phyloP scores from a whole-genome alignment of 2,329 filamentous ascomycete genomes.

The Diaporthe eres region DNA sequence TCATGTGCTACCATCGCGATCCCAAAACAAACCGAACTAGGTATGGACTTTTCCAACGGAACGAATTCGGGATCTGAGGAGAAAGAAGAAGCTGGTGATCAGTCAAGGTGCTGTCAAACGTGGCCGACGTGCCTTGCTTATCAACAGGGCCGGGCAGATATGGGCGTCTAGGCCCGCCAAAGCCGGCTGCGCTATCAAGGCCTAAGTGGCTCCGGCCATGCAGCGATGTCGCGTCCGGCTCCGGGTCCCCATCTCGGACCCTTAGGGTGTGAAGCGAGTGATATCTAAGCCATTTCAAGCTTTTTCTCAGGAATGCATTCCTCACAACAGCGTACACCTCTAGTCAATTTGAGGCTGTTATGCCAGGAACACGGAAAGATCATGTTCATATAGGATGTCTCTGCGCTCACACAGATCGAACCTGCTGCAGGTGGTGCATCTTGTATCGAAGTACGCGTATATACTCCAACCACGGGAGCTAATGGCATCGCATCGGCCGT shows the following conservation, averaged over 20 bases:
- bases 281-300: not conserved
- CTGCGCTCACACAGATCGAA: not conserved
- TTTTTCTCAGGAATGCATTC: not conserved
- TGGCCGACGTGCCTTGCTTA: not conserved
- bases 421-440: not conserved
- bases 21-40: too few species aligned
- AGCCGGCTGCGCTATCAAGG: conserved; percentile 16
- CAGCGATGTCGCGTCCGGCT: not conserved
- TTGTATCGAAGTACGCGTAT: not conserved
- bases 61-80: conserved; percentile 14
- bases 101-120: not conserved
- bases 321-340: not conserved
- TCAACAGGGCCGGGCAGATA: not conserved
- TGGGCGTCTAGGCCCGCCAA: not conserved
- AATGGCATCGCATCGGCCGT: not conserved
- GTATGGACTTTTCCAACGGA: not conserved
- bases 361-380: not conserved
- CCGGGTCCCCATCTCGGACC: not conserved
- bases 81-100: not conserved
- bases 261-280: not conserved
- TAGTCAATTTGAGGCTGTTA: not conserved
- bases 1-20: conserved; percentile 13
- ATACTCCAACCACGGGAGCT: not conserved
- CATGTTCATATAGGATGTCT: not conserved
- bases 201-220: not conserved